Evolutionary conservation across 2,329 filamentous ascomycete genomes (phyloP), one percentile per base, ranked within the genome.

Genomic region (Chrysosporium queenslandicum): DNA sequence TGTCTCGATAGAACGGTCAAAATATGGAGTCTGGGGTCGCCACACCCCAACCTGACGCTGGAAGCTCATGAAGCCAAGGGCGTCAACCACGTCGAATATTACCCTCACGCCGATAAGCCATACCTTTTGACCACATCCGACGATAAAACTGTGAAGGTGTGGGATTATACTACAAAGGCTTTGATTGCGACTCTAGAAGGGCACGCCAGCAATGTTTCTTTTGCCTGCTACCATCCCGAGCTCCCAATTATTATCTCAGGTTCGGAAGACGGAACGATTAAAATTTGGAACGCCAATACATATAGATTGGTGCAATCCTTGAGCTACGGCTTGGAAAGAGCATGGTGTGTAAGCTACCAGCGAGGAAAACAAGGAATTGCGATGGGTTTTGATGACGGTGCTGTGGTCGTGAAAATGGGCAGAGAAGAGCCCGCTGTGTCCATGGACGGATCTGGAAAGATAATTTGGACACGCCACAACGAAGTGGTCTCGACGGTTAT

Each of bases 91-190:
- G 90, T 98, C 62, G 92, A 98, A 66, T 98, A 83, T 66, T 84
- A 83, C 62, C 81, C 81, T 4, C 79, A 82, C 57, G 78, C 77
- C 23, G 81, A 84, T 67, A 84, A 84, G 65, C 81, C 81, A 34
- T 97, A 98, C 66, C 83, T 98, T 42, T 83, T 98, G 58, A 98
- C 92, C 21, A 96, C 91, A 12, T 95, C 89, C 6, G 92, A 98
- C 68, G 92, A 97, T 70, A 83, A 87, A 63, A 97, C 91, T 0
- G 88, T 97, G 62, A 97, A 97, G 77, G 82, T 98, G 52, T 98
- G 92, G 91, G 92, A 98, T 67, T 97, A 98, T 75, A 97, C 91
- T 11, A 97, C 90, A 46, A 98, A 98, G 73, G 92, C 89, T 11
- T 77, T 97, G 59, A 96, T 97, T 66, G 92, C 92, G 27, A 97